phyloP scores from a whole-genome alignment of 75 land plant species.

The Pseudotsuga menziesii region DNA sequence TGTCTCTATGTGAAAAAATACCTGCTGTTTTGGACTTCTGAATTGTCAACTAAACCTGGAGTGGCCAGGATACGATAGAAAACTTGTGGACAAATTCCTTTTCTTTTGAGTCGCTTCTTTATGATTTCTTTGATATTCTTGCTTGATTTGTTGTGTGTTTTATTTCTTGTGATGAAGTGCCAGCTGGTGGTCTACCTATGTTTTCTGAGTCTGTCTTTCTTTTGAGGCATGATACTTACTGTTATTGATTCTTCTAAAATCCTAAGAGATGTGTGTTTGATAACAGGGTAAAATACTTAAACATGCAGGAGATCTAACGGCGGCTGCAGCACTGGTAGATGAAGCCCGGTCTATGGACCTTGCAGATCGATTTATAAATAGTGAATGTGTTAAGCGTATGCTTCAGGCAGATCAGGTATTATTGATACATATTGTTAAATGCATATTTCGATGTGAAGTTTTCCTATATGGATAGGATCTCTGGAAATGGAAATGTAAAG shows the following conservation, averaged over 20 bases:
- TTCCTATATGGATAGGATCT: no score
- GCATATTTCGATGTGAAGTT: no score
- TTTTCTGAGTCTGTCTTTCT: neutral
- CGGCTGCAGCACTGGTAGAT: constrained; percentile 93
- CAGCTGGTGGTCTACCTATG: neutral
- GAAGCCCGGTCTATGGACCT: constrained; percentile 99
- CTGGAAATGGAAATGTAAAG: no score
- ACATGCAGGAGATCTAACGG: constrained; percentile 86
- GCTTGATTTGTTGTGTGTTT: no score
- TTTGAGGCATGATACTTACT: neutral
- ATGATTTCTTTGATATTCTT: neutral
- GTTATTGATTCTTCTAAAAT: neutral
- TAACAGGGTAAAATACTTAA: constrained; percentile 83
- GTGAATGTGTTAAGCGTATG: constrained; percentile 99
- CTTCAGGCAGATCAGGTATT: constrained; percentile 97
- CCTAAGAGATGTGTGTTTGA: neutral
- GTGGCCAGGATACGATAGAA: no score
- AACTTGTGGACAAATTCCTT: neutral
- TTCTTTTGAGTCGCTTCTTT: neutral
- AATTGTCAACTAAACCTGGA: no score
- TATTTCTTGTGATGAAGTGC: neutral
- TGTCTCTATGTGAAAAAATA: no score
- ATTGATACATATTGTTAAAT: no score
- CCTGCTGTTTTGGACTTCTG: no score
- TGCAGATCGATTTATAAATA: constrained; percentile 93